phyloP scores from a whole-genome alignment of 2,329 filamentous ascomycete genomes.

The Colletotrichum magnum region DNA sequence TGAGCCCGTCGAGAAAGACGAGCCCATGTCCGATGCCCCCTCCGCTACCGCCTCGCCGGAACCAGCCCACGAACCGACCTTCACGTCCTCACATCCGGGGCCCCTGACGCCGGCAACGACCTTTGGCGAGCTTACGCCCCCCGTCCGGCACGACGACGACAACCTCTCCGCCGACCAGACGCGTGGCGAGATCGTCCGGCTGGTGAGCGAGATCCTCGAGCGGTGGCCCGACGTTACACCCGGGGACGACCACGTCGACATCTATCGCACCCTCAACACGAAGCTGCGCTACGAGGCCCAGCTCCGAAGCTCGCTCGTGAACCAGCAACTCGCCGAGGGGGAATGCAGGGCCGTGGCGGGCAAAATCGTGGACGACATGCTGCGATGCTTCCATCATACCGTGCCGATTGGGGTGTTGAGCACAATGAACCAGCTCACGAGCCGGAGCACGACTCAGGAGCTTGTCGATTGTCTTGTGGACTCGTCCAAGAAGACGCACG shows the following conservation, averaged over 20 bases:
- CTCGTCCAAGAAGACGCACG: background rate
- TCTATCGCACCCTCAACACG: constrained; percentile 17
- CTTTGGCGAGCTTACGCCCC: background rate
- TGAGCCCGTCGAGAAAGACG: background rate
- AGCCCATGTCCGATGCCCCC: background rate
- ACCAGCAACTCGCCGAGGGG: background rate
- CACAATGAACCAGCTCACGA: constrained; percentile 17
- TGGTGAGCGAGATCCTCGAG: constrained; percentile 1
- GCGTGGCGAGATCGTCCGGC: constrained; percentile 5
- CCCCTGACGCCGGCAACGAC: constrained; percentile 1
- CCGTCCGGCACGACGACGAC: background rate
- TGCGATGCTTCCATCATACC: constrained; percentile 4
- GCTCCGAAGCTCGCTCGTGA: constrained; percentile 22
- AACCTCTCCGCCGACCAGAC: background rate
- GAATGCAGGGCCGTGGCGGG: background rate
- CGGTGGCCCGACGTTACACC: background rate
- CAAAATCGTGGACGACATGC: constrained; percentile 4
- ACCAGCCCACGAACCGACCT: background rate
- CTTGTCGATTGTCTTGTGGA: background rate
- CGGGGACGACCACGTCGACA: constrained; percentile 20
- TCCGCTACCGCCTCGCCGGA: background rate
- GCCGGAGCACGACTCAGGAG: background rate
- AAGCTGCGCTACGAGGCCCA: constrained; percentile 23
- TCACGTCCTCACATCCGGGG: background rate
- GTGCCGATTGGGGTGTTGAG: constrained; percentile 28